phyloP scores from a whole-genome alignment of 768 basidiomycete species.

The Ramaria sp. region DNA sequence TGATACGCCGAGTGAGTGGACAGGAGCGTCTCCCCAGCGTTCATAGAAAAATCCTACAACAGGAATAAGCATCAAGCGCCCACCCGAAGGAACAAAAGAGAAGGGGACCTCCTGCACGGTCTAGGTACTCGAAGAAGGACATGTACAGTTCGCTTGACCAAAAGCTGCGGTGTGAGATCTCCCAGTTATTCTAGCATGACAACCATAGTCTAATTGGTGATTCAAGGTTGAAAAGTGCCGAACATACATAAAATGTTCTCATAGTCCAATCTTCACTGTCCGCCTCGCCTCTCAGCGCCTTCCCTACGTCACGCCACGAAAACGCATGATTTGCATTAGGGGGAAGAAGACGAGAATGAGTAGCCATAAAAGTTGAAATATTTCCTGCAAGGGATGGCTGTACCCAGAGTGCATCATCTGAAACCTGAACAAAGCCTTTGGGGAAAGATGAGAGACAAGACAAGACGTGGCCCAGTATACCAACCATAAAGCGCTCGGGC shows the following conservation, averaged over 20 bases:
- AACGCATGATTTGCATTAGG: constrained; percentile 1
- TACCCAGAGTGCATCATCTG: background rate
- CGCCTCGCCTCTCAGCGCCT: background rate
- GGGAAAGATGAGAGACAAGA: background rate
- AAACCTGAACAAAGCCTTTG: background rate
- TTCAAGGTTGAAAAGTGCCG: background rate
- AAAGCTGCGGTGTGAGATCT: constrained; percentile 27
- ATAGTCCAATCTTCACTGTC: background rate
- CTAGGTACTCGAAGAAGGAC: constrained; percentile 26
- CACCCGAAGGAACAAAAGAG: background rate
- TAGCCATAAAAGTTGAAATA: background rate
- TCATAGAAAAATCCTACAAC: constrained; percentile 29
- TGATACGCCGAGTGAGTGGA: constrained; percentile 22
- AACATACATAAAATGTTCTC: background rate
- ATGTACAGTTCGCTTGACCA: constrained; percentile 26
- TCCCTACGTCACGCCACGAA: background rate
- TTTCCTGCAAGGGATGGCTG: constrained; percentile 4
- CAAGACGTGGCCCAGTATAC: background rate
- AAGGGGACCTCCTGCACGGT: constrained; percentile 19
- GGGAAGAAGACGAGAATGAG: background rate
- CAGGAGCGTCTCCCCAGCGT: constrained; percentile 26
- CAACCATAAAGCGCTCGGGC: background rate
- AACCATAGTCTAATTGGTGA: background rate
- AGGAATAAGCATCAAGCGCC: background rate
- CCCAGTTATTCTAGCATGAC: constrained; percentile 27